Percentiles rank a stretch among this genome's conserved stretches.
phyloP scores from a whole-genome alignment of 208 protist genomes.

The Crithidia fasciculata region DNA sequence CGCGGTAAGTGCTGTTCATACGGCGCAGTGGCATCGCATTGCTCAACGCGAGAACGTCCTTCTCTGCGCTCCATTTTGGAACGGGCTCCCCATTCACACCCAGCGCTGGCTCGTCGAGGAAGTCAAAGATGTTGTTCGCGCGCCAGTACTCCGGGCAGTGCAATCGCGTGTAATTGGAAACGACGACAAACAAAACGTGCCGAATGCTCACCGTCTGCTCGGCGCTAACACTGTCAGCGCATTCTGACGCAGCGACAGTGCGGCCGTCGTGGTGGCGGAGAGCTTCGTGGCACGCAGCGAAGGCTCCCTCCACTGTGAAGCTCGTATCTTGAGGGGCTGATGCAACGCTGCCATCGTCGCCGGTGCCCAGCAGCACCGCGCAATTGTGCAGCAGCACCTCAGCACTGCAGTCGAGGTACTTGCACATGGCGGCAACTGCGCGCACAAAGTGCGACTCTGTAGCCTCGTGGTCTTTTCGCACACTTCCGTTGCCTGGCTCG shows the following conservation, averaged over 20 bases:
- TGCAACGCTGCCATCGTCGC: background rate
- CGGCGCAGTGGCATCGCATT: constrained; percentile 29
- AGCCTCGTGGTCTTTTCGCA: background rate
- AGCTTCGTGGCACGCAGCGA: constrained; percentile 10
- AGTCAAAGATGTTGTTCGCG: constrained; percentile 15
- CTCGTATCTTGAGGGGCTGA: background rate
- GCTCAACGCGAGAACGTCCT: constrained; percentile 21
- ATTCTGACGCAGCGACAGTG: background rate
- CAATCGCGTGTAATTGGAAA: constrained; percentile 33
- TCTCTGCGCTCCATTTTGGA: constrained; percentile 19
- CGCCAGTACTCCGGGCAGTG: constrained; percentile 27
- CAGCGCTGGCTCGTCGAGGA: background rate
- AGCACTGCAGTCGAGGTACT: constrained; percentile 21
- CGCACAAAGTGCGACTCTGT: constrained; percentile 17
- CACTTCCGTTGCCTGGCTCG: background rate
- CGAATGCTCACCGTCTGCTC: constrained; percentile 15
- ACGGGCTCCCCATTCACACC: constrained; percentile 4
- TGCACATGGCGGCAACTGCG: constrained; percentile 24
- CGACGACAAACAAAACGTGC: constrained; percentile 33
- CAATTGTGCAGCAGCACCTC: constrained; percentile 11
- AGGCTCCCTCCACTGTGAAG: constrained; percentile 25
- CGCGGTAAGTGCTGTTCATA: constrained; percentile 23
- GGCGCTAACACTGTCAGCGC: background rate
- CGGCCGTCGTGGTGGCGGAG: background rate
- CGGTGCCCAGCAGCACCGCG: background rate